Base-by-base conservation (phyloP, 2,329 filamentous ascomycete genomes). In the Fusarium sp. region DNA sequence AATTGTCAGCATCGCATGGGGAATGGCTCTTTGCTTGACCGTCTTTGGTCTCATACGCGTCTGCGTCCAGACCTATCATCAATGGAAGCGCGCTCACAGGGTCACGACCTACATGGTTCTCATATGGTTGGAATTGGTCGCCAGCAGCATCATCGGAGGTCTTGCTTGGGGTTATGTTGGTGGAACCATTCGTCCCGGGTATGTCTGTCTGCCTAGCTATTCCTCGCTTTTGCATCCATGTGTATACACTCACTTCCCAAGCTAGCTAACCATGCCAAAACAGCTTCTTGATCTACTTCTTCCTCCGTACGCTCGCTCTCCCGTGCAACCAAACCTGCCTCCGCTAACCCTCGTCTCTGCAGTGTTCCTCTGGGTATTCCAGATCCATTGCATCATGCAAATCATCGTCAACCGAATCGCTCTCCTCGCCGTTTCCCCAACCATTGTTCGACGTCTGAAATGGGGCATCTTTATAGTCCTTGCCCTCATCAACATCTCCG, bases 351-450 rank as follows among this genome's bases (percentile, higher is more conserved):
- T 25, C 6, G n/a, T 25, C 47, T 52, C 31, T 45, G 54, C 8
- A 79, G 67, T 72, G 21, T 41, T 68, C 29, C 61, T 71, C 11
- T 72, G 70, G 70, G 60, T 63, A 25, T 73, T 81, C 17, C 79
- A 82, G 60, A 65, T 72, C 4, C 70, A 72, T 45, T 74, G 80
- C 21, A 71, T 83, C 2, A 77, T 82, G 71, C 80, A 82, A 66
- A 83, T 83, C 52, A 82, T 83, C 66, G 77, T 82, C 65, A 83
- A 82, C 57, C 77, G 81, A 32, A 77, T 82, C 21, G 72, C 77
- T 2, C 74, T 83, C 27, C 75, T 83, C 37, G 75, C 79, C 19
- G 72, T 76, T 14, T 71, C 78, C 42, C 73, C 71, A 4, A 69
- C 57, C 1, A 75, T 75, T 6, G 73, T 77, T 4, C 52, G 59